Evolutionary conservation across 192 early-diverging fungal genomes (phyloP), one percentile per base, ranked within the genome.

Genomic region (Coemansia sp.): DNA sequence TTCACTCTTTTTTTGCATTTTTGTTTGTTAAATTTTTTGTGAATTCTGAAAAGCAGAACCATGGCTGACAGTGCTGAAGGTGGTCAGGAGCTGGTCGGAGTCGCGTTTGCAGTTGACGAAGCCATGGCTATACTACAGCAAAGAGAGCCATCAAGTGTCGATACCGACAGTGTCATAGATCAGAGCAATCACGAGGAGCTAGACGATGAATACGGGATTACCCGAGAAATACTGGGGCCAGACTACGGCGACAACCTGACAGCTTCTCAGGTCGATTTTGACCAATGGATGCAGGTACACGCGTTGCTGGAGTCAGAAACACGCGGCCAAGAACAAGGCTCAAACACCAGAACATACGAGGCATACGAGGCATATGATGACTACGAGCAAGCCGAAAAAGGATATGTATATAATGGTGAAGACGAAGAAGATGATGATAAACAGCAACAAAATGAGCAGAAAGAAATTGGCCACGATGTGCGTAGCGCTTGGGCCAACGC

Each of bases 231-330:
- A 50, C 65, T 66, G 68, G 67, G 67, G 6, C n/a, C 52, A 12
- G 63, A 56, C 18, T 33, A 40, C 11, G 29, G 63, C 1, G 73
- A 76, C 34, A 64, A 52, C 22, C 36, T 54, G 22, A 71, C 69
- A 7, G 20, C 66, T 12, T 71, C 65, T 8, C 56, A 61, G 1
- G 69, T 65, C 16, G 68, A 67, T 48, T 77, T 77, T 68, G 75
- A 77, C 49, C 62, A 68, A 45, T 77, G 75, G 75, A 77, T 77
- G 75, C 29, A 34, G 4, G n/a, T 28, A 4, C 75, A 77, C 32
- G 75, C 69, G 3, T 56, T 45, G 2, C 59, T 77, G 0, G 75
- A 77, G 0, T 51, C 22, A 17, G 25, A 8, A 42, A 31, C n/a
- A 11, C 16, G 1, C 11, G 22, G 16, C 52, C 20, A 10, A 8